Percentiles rank a stretch among this genome's conserved stretches.
Conservation (phyloP, 164 flowering plant species). For the Magnolia officinalis region DNA sequence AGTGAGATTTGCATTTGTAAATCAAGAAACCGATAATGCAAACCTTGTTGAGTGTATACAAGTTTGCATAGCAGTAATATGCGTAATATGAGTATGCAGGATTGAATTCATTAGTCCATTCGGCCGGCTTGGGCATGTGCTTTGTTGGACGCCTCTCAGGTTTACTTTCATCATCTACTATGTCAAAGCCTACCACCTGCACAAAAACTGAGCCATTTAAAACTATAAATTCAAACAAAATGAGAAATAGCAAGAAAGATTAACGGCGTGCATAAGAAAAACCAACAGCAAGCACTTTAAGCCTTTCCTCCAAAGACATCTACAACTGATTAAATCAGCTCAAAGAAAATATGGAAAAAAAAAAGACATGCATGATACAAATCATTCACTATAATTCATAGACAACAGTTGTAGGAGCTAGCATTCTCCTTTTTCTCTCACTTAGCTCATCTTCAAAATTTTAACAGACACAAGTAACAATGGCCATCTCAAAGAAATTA, state of each 20-base stretch:
- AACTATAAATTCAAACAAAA: not conserved
- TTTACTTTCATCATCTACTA: conserved; percentile 99
- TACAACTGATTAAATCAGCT: not conserved
- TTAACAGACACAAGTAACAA: too few species aligned
- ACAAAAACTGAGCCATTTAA: conserved; percentile 1
- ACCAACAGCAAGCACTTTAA: not conserved
- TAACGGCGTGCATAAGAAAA: not conserved
- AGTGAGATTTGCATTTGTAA: not conserved
- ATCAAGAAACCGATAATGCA: not conserved
- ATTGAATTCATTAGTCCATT: conserved; percentile 93
- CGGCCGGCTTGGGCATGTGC: conserved; percentile 95
- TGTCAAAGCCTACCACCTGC: conserved; percentile 94
- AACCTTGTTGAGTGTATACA: conserved; percentile 92
- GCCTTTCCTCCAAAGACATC: not conserved
- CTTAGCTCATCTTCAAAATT: too few species aligned
- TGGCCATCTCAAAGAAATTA: too few species aligned
- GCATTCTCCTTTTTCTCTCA: too few species aligned
- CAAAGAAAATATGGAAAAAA: not conserved
- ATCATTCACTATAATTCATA: not conserved
- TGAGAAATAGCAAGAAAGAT: not conserved
- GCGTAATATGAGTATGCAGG: conserved; percentile 95
- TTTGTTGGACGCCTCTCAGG: conserved; percentile 99
- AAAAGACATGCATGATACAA: not conserved
- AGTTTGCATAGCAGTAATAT: conserved; percentile 94
- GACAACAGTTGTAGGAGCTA: too few species aligned